A percentile compares a stretch with the other conserved stretches of the same genome.
Evolutionary conservation across 208 protist genomes (phyloP).

Genomic region (Crithidia sp.): DNA sequence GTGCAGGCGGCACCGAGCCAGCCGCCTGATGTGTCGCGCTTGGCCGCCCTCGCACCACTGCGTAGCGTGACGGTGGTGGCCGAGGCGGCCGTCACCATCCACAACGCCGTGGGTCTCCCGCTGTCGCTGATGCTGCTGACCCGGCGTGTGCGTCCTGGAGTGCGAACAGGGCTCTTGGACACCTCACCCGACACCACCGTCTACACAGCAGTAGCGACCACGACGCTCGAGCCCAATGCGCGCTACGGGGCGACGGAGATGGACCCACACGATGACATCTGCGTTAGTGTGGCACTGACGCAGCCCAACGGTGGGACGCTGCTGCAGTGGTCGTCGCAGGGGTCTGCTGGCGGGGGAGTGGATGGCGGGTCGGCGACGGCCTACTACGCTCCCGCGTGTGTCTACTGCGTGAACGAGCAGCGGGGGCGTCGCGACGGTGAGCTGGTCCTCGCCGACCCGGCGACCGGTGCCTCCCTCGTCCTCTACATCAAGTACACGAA

Average conservation of each 20-base stretch:
- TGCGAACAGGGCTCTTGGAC: slow-evolving; percentile 36
- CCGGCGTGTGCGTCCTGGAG: slow-evolving; percentile 27
- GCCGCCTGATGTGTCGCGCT: slow-evolving; percentile 24
- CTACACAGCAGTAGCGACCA: slow-evolving; percentile 44
- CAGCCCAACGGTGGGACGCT: slow-evolving; percentile 64
- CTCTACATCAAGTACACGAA: slow-evolving; percentile 51
- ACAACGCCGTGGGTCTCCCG: slow-evolving; percentile 63
- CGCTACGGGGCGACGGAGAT: slow-evolving; percentile 59
- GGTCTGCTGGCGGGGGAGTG: not conserved
- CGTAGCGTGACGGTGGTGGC: slow-evolving; percentile 37
- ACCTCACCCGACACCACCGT: slow-evolving; percentile 33
- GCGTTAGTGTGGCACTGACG: slow-evolving; percentile 47
- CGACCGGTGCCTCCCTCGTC: slow-evolving; percentile 43
- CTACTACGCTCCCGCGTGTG: slow-evolving; percentile 34
- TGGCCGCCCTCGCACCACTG: slow-evolving; percentile 23
- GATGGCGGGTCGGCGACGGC: not conserved
- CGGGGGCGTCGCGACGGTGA: slow-evolving; percentile 22
- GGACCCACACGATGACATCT: slow-evolving; percentile 70
- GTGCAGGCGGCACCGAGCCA: slow-evolving; percentile 22
- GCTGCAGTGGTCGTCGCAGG: slow-evolving; percentile 20
- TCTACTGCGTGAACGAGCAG: slow-evolving; percentile 31
- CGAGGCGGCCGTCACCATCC: slow-evolving; percentile 49
- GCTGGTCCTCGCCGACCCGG: slow-evolving; percentile 39
- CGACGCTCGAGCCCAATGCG: slow-evolving; percentile 35
- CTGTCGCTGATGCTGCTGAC: slow-evolving; percentile 55